Base-by-base conservation (phyloP, 352 stramenopile genomes). In the Phytophthora sojae region DNA sequence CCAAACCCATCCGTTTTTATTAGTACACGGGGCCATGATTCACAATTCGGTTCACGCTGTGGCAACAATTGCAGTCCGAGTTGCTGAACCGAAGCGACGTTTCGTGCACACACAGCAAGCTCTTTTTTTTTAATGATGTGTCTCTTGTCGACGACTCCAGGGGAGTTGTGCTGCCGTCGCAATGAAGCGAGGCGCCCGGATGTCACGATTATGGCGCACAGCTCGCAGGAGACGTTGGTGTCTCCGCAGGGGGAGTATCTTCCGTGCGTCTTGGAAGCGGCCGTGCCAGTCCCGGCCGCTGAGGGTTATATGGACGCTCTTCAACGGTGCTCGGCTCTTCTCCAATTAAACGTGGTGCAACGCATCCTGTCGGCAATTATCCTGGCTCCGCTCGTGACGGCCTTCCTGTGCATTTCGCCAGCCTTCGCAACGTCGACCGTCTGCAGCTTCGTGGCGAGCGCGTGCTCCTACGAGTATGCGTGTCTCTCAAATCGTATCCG, bases 401-500 rank as follows among this genome's bases (percentile, higher is more conserved):
- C 80, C 29, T 92, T 92, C 63, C 61, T 94, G 25, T 90, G 84
- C 82, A 65, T 78, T 11, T 92, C 84, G 29, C 84, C 84, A 6
- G 82, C 77, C 9, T 87, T 89, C 50, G 84, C 81, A 1, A 92
- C 84, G 6, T 75, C 80, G 5, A 88, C 84, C 0, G 78, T 92
- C 4, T 92, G 84, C 71, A 82, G 76, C 51, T 86, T 88, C 12
- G 53, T 92, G 12, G 67, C 71, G 21, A 88, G 75, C n/a, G 64
- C 85, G 6, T 90, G 80, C 64, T 85, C 71, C 5, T 94, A 90
- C 67, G 86, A 94, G 67, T 94, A 88, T 57, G 71, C 86, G 56
- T 92, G 81, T 52, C 75, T 94, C 35, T 78, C 84, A 0, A 79
- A 90, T 57, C 81, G 86, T 32, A 92, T 94, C 55, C 80, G 89